phyloP scores from a whole-genome alignment of 805 yeast genomes.

The Kodamaea fukazawae region DNA sequence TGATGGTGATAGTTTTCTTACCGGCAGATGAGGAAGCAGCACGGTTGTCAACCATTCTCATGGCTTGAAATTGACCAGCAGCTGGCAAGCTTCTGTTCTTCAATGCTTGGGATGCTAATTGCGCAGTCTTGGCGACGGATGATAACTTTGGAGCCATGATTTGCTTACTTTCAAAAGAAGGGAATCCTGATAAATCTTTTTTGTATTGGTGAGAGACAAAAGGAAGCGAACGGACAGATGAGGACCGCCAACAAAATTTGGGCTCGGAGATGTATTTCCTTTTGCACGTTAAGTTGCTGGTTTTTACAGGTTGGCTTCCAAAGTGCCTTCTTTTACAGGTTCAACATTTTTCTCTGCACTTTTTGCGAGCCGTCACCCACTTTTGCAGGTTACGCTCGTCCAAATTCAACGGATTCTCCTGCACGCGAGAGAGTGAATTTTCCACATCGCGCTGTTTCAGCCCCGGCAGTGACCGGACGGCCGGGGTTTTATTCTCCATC shows the following conservation, averaged over 20 bases:
- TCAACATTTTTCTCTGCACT: no score
- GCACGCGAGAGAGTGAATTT: no score
- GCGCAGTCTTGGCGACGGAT: conserved; percentile 44
- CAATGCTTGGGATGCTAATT: conserved; percentile 36
- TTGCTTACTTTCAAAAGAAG: conserved; percentile 4
- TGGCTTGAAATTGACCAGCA: conserved; percentile 34
- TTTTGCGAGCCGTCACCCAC: no score
- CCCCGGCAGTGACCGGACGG: no score
- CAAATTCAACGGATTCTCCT: no score
- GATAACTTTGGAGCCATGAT: conserved; percentile 28
- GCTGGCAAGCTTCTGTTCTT: conserved; percentile 23
- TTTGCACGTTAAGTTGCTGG: background rate
- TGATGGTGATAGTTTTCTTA: conserved; percentile 72
- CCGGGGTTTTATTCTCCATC: no score
- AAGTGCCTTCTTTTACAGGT: no score
- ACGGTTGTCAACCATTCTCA: conserved; percentile 32
- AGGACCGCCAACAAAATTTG: conserved; percentile 23
- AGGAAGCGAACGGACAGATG: conserved; percentile 23
- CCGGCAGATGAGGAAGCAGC: conserved; percentile 50
- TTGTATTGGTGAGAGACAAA: background rate
- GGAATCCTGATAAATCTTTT: conserved; percentile 3
- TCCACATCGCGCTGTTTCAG: no score
- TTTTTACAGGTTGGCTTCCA: no score
- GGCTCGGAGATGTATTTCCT: conserved; percentile 19
- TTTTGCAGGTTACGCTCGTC: no score